phyloP scores from a whole-genome alignment of 768 basidiomycete species.

The Leccinum truebloodii region DNA sequence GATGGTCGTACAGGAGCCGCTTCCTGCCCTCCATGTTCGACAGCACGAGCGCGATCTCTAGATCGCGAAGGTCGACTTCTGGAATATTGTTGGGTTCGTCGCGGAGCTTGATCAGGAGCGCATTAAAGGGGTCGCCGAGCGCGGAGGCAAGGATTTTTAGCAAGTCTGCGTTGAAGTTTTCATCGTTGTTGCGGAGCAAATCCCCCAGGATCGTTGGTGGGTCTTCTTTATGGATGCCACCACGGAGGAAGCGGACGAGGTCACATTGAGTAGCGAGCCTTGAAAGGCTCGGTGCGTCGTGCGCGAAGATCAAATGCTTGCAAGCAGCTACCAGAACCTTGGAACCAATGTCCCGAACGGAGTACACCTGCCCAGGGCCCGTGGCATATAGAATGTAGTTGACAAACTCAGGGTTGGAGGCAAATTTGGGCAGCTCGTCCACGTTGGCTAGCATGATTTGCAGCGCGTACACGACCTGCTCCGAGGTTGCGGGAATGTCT shows the following conservation, averaged over 20 bases:
- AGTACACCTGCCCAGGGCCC: slow-evolving; percentile 1
- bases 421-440: neutral
- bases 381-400: slow-evolving; percentile 7
- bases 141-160: slow-evolving; percentile 3
- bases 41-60: slow-evolving; percentile 8
- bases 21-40: neutral
- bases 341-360: slow-evolving; percentile 1
- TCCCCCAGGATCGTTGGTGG: slow-evolving; percentile 8
- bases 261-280: neutral
- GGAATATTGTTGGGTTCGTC: slow-evolving; percentile 4
- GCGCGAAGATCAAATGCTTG: neutral
- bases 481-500: neutral
- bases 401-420: slow-evolving; percentile 4
- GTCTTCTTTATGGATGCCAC: slow-evolving; percentile 2
- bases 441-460: slow-evolving; percentile 3
- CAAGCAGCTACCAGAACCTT: slow-evolving; percentile 2
- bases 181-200: neutral
- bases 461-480: slow-evolving; percentile 5
- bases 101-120: slow-evolving; percentile 3
- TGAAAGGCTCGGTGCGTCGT: neutral
- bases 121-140: slow-evolving; percentile 7
- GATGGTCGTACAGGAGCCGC: slow-evolving; percentile 1
- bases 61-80: slow-evolving; percentile 4
- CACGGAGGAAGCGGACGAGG: slow-evolving; percentile 3
- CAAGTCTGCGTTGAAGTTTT: neutral